phyloP scores from a whole-genome alignment of 2,329 filamentous ascomycete genomes.

The Xylariales sp. region DNA sequence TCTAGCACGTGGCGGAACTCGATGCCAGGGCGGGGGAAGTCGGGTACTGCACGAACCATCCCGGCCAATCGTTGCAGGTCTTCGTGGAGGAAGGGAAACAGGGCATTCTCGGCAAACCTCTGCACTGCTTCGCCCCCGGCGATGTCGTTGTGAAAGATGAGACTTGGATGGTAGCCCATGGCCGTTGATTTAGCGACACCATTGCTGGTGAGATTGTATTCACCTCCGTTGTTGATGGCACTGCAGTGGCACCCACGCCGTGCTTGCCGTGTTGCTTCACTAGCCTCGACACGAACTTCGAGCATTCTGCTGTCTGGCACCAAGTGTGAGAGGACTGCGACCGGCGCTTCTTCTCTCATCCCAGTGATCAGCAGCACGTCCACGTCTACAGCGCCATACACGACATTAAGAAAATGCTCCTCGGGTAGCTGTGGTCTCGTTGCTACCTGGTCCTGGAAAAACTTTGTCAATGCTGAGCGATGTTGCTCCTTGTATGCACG shows the following conservation, averaged over 20 bases:
- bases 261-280: conserved; percentile 26
- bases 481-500: conserved; percentile 60
- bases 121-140: conserved; percentile 31
- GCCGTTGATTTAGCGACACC: conserved; percentile 13
- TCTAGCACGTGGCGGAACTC: conserved; percentile 55
- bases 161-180: conserved; percentile 31
- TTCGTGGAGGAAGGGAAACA: conserved; percentile 42
- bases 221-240: conserved; percentile 7
- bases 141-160: conserved; percentile 49
- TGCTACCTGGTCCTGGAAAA: conserved; percentile 41
- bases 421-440: conserved; percentile 40
- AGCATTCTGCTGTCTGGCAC: conserved; percentile 46
- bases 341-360: conserved; percentile 57
- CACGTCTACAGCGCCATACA: conserved; percentile 32
- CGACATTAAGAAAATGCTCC: conserved; percentile 45
- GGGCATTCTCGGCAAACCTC: conserved; percentile 33
- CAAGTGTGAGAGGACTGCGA: conserved; percentile 48
- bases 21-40: conserved; percentile 48
- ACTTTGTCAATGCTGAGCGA: conserved; percentile 44
- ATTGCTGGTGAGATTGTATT: conserved; percentile 15
- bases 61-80: conserved; percentile 39
- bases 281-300: conserved; percentile 45
- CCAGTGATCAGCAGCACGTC: conserved; percentile 60
- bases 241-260: conserved; percentile 26
- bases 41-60: conserved; percentile 44